Percentiles rank a stretch among this genome's conserved stretches.
phyloP scores from a whole-genome alignment of 805 yeast species.

The Pichia phayaonensis region DNA sequence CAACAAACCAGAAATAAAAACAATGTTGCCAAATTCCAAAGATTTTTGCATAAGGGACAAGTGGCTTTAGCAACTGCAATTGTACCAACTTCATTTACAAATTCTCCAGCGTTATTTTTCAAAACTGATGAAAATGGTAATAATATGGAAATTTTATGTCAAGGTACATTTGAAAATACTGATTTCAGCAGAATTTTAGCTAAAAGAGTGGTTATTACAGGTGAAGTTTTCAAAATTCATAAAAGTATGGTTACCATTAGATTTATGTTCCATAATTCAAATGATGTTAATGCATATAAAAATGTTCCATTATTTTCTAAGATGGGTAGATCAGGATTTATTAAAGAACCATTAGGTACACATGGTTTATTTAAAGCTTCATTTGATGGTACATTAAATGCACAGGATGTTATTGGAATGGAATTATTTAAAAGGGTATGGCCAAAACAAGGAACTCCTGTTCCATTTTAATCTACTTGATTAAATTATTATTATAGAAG shows the following conservation, averaged over 20 bases:
- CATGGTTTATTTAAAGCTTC: conserved; percentile 97
- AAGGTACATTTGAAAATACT: conserved; percentile 81
- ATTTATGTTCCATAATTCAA: conserved; percentile 92
- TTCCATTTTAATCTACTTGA: not conserved
- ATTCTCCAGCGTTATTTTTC: conserved; percentile 79
- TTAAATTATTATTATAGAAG: not conserved
- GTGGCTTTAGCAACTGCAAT: conserved; percentile 76
- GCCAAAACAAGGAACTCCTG: conserved; percentile 44
- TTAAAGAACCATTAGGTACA: conserved; percentile 93
- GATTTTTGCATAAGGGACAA: conserved; percentile 73
- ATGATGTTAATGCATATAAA: conserved; percentile 84
- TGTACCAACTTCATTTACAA: conserved; percentile 79
- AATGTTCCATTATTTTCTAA: conserved; percentile 89
- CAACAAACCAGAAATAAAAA: conserved; percentile 70
- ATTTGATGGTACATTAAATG: conserved; percentile 81
- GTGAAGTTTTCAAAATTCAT: conserved; percentile 93
- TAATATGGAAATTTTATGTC: conserved; percentile 58
- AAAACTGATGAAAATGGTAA: conserved; percentile 41
- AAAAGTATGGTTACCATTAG: conserved; percentile 85
- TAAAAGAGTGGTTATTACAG: conserved; percentile 83
- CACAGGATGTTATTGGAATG: conserved; percentile 94
- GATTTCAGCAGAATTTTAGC: conserved; percentile 82
- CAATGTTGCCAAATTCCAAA: conserved; percentile 79
- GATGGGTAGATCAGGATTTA: conserved; percentile 88
- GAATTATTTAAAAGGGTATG: conserved; percentile 88